phyloP scores from a whole-genome alignment of 2,329 filamentous ascomycete genomes.

The Verticillium klebahnii region DNA sequence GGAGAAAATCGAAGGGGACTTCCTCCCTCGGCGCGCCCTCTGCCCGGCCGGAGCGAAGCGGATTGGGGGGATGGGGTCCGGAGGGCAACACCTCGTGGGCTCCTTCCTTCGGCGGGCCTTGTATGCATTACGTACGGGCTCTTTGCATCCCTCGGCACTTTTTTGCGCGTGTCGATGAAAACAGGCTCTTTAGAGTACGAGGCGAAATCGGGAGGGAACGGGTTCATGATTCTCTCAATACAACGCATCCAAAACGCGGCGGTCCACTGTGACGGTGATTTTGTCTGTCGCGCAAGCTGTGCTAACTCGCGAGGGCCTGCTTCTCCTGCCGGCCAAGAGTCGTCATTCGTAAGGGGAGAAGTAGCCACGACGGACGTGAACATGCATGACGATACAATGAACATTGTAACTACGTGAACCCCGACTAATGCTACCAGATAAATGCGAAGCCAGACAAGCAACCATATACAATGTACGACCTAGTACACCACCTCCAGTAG shows the following conservation, averaged over 20 bases:
- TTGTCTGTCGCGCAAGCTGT: not conserved
- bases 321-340: too few species aligned
- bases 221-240: slow-evolving; percentile 17
- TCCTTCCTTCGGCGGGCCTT: slow-evolving; percentile 7
- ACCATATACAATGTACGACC: too few species aligned
- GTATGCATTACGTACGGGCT: slow-evolving; percentile 10
- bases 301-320: not conserved
- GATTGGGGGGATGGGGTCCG: not conserved
- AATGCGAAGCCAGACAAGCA: too few species aligned
- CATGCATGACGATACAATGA: too few species aligned
- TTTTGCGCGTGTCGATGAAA: slow-evolving; percentile 5
- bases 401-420: too few species aligned
- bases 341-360: too few species aligned
- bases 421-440: too few species aligned
- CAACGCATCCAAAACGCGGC: not conserved
- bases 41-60: slow-evolving; percentile 7
- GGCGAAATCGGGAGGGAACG: slow-evolving; percentile 15
- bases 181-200: slow-evolving; percentile 13
- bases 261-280: not conserved
- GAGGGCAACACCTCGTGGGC: slow-evolving; percentile 1
- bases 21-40: not conserved
- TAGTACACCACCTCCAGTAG: too few species aligned
- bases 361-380: too few species aligned
- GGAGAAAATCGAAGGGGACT: not conserved
- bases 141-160: slow-evolving; percentile 12